phyloP scores from a whole-genome alignment of 441 rosid genomes.

The Aquilaria agallochum region DNA sequence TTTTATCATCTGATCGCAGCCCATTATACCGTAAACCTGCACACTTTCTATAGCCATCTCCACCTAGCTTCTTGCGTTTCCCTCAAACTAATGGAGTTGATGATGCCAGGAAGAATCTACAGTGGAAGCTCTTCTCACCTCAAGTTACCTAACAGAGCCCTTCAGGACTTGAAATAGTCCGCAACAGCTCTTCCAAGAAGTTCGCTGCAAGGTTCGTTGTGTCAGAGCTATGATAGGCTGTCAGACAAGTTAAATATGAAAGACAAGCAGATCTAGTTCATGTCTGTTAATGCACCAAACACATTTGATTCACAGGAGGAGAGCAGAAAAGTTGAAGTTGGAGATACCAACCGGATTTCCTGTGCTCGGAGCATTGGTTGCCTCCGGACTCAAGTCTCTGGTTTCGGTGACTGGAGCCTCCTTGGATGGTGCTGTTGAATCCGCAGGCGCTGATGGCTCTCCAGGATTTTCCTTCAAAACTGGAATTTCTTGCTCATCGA shows the following conservation, averaged over 20 bases:
- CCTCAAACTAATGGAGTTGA: too few relatives aligned
- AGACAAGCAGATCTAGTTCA: background rate
- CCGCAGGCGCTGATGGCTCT: slow-evolving; percentile 15
- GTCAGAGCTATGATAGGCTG: slow-evolving; percentile 35
- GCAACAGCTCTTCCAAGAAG: slow-evolving; percentile 80
- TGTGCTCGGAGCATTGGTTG: slow-evolving; percentile 16
- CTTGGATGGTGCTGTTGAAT: slow-evolving; percentile 1
- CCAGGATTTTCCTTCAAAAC: slow-evolving; percentile 11
- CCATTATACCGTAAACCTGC: too few relatives aligned
- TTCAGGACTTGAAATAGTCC: slow-evolving; percentile 58
- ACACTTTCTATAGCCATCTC: too few relatives aligned
- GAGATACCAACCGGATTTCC: slow-evolving; percentile 32
- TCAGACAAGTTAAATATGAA: background rate
- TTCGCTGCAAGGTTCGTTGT: slow-evolving; percentile 24
- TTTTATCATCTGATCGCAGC: too few relatives aligned
- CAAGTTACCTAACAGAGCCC: slow-evolving; percentile 31
- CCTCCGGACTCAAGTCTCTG: slow-evolving; percentile 11
- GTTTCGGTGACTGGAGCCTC: slow-evolving; percentile 17
- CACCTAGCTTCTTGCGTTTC: too few relatives aligned
- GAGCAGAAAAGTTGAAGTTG: background rate
- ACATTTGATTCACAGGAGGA: background rate
- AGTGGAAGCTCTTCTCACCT: slow-evolving; percentile 19
- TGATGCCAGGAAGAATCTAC: background rate
- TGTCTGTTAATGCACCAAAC: background rate
- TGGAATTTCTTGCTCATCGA: slow-evolving; percentile 12